Conservation (phyloP, 2,329 filamentous ascomycete species). For the Amauroascus niger region DNA sequence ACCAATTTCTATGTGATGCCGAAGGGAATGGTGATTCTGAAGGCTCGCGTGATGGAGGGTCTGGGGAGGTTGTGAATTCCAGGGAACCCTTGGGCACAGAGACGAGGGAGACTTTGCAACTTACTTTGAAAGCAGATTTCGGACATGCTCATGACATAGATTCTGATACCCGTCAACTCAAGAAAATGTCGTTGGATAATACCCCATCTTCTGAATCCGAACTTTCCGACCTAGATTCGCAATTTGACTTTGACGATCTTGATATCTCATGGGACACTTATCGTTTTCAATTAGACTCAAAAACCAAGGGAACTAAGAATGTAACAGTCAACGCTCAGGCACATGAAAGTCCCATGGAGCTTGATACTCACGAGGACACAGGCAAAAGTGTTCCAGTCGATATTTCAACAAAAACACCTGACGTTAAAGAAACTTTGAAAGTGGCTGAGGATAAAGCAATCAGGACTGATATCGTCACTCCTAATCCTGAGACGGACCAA, state of each 20-base stretch:
- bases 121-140: not conserved
- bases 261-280: slow-evolving; percentile 1
- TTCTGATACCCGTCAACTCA: not conserved
- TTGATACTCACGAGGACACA: not conserved
- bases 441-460: not conserved
- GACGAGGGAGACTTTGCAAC: not conserved
- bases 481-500: not conserved
- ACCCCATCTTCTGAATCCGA: slow-evolving; percentile 6
- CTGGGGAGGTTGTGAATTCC: not conserved
- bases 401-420: not conserved
- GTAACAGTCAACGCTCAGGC: not conserved
- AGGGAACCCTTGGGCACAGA: not conserved
- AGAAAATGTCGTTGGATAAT: not conserved
- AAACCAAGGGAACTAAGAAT: not conserved
- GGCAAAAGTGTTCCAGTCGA: not conserved
- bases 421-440: not conserved
- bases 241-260: not conserved
- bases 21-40: not conserved
- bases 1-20: not conserved
- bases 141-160: not conserved
- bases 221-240: not conserved
- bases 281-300: not conserved
- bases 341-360: not conserved
- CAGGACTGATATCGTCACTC: not conserved
- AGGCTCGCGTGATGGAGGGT: not conserved